Evolutionary conservation across 768 basidiomycete species (phyloP), one percentile per base, ranked within the genome.

Genomic region (Megacollybia marginata): DNA sequence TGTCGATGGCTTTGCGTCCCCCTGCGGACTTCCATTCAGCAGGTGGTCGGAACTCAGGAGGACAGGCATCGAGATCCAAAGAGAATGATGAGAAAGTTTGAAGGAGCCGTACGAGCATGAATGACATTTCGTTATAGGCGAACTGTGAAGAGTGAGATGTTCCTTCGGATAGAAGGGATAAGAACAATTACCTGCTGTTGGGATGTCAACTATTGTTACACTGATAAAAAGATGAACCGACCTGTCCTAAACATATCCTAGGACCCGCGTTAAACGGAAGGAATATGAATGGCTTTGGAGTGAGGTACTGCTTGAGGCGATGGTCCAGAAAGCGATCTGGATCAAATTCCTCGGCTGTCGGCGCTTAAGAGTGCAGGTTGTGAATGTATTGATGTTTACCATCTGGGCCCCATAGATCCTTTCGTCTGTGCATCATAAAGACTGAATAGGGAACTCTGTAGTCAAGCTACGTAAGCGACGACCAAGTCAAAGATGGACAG

Each of bases 271-370:
- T 68, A 59, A 13, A 65, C 13, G 80, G 81, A 4, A 85, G 69
- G 67, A 88, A 88, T 50, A 85, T 82, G 66, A 82, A 85, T 0
- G 82, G 75, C 54, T 84, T 83, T 34, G 76, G 72, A 28, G 75
- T 66, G 28, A 86, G 69, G 50, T 84, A 82, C 56, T 76, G 79
- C 54, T 79, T 72, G 33, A 84, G 62, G 9, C 84, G 70, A 9
- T 79, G 69, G 57, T 85, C 85, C 42, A 86, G 67, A 69, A 83
- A 87, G 4, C 84, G 76, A 52, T 85, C 82, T 0, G 85, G 84
- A 57, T 88, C 84, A 49, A 85, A 86, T 57, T 79, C 73, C 44
- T 78, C 69, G 4, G 83, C 83, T 83, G 52, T 38, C 12, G 32
- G 32, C 42, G 16, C 12, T 48, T 6, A 7, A 20, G 23, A 15